phyloP scores from a whole-genome alignment of 129 eudicot species.

The Flaveria linearis region DNA sequence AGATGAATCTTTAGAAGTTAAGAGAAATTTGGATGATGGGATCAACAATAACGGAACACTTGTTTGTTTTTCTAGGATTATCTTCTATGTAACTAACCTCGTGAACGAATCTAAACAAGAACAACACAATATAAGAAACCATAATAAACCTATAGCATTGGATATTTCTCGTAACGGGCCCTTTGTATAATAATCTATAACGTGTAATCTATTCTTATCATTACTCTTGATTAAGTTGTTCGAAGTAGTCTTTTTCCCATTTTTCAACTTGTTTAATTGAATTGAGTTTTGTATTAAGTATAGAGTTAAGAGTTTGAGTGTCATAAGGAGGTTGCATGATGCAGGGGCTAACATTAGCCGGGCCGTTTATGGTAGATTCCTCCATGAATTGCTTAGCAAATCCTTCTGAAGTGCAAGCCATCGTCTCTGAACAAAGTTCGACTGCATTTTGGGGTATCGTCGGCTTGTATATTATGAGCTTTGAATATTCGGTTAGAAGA shows the following conservation, averaged over 20 bases:
- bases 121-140: not conserved
- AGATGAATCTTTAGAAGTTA: no score
- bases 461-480: constrained; percentile 77
- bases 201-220: constrained; percentile 9
- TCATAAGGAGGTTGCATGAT: constrained; percentile 61
- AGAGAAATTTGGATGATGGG: no score
- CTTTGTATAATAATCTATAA: not conserved
- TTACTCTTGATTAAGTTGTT: constrained; percentile 19
- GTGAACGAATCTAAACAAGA: not conserved
- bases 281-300: constrained; percentile 34
- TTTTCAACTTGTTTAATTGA: constrained; percentile 48
- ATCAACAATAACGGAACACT: not conserved
- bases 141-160: constrained; percentile 4
- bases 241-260: constrained; percentile 58
- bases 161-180: not conserved
- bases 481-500: constrained; percentile 65
- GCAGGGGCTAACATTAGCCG: constrained; percentile 52
- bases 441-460: constrained; percentile 50
- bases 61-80: not conserved
- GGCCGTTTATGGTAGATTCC: constrained; percentile 63
- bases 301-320: constrained; percentile 42
- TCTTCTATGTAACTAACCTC: not conserved
- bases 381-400: constrained; percentile 54
- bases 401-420: constrained; percentile 68
- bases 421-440: constrained; percentile 65